phyloP scores from a whole-genome alignment of 805 yeast genomes.

The Suhomyces emberorum region DNA sequence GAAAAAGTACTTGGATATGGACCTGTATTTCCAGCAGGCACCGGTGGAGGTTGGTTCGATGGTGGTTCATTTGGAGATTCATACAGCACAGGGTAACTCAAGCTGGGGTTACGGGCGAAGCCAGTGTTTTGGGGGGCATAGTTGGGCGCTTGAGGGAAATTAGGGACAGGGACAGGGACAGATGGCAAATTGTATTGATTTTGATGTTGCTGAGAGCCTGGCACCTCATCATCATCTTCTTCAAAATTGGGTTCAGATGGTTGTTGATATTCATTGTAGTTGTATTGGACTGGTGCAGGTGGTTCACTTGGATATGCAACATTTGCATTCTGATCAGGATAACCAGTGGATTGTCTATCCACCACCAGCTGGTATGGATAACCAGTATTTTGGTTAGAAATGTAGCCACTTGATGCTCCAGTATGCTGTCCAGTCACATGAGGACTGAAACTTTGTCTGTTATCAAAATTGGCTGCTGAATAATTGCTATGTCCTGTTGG shows the following conservation, averaged over 20 bases:
- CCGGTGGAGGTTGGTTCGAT: not conserved
- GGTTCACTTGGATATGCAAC: not conserved
- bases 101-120: not conserved
- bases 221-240: no score
- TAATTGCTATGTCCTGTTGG: not conserved
- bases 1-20: slow-evolving; percentile 6
- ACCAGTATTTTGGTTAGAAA: slow-evolving; percentile 2
- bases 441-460: not conserved
- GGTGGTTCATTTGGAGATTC: not conserved
- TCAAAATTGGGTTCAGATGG: not conserved
- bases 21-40: not conserved
- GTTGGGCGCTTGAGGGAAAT: not conserved
- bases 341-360: slow-evolving; percentile 3
- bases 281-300: slow-evolving; percentile 1
- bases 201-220: not conserved
- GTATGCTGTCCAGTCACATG: not conserved
- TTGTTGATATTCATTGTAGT: not conserved
- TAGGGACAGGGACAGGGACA: not conserved
- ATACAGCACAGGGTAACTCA: slow-evolving; percentile 6
- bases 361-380: not conserved
- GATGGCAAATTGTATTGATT: not conserved
- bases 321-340: not conserved
- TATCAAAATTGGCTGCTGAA: not conserved
- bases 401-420: not conserved
- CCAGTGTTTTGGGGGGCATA: not conserved